phyloP scores from a whole-genome alignment of 441 rosid species.

The Viola pubescens region DNA sequence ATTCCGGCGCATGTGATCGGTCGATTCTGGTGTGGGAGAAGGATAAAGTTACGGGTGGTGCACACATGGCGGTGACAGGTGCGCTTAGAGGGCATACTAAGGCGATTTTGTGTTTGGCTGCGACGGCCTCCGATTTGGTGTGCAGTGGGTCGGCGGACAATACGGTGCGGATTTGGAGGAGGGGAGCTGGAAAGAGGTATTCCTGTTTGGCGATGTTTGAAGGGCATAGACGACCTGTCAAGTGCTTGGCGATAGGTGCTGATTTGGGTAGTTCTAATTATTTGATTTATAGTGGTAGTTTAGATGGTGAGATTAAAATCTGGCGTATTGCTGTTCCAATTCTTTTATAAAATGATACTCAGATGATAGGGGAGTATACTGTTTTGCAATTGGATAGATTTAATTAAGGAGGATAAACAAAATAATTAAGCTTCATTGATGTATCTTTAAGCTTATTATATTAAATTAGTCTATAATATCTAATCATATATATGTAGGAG shows the following conservation, averaged over 20 bases:
- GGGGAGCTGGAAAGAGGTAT: constrained; percentile 33
- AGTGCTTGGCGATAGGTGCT: constrained; percentile 43
- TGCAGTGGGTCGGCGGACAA: constrained; percentile 69
- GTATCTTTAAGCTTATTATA: too few relatives aligned
- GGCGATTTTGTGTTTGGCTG: constrained; percentile 57
- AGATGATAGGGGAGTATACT: neutral
- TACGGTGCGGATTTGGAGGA: constrained; percentile 56
- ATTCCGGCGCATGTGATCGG: constrained; percentile 72
- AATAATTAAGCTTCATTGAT: too few relatives aligned
- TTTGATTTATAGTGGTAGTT: constrained; percentile 55
- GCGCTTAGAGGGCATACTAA: constrained; percentile 66
- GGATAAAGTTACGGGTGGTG: constrained; percentile 18
- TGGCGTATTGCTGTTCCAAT: constrained; percentile 37
- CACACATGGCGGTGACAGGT: constrained; percentile 42
- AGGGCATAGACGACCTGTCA: constrained; percentile 58
- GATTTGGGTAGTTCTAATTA: constrained; percentile 22
- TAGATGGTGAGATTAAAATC: constrained; percentile 55
- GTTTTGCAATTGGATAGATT: neutral
- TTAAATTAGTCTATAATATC: too few relatives aligned
- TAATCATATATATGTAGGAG: too few relatives aligned
- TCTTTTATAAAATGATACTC: neutral
- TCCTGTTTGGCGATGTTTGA: constrained; percentile 50
- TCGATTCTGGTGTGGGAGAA: constrained; percentile 69
- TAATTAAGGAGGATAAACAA: neutral
- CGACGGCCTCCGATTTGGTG: constrained; percentile 32